Conservation (phyloP, 495 filamentous ascomycete genomes). For the Lasiosphaeria ovina region DNA sequence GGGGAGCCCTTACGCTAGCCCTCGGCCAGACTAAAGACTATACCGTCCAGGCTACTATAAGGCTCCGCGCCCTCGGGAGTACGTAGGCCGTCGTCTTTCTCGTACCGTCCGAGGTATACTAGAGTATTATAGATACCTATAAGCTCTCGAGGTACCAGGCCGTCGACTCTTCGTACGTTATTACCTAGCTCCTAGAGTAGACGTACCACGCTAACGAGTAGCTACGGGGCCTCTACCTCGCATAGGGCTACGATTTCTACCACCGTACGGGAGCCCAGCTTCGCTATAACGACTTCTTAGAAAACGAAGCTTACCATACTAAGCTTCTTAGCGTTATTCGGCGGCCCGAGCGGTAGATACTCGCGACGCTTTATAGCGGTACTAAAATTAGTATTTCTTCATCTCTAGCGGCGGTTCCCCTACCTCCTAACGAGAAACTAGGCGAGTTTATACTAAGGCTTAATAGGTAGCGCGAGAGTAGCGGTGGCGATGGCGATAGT, state of each 20-base stretch:
- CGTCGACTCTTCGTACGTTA: constrained; percentile 48
- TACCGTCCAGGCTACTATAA: constrained; percentile 40
- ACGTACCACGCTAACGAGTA: constrained; percentile 55
- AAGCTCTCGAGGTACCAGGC: constrained; percentile 10
- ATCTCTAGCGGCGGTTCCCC: neutral
- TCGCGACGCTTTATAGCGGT: constrained; percentile 30
- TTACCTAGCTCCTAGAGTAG: constrained; percentile 58
- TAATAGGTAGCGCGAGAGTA: constrained; percentile 17
- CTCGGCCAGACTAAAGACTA: constrained; percentile 48
- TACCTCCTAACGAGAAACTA: constrained; percentile 14
- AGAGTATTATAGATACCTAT: constrained; percentile 40
- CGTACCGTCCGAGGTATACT: constrained; percentile 40
- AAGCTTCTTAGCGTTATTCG: constrained; percentile 18
- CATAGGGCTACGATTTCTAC: constrained; percentile 56
- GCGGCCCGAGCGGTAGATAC: constrained; percentile 29
- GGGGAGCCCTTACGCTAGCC: constrained; percentile 47
- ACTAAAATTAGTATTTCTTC: constrained; percentile 6
- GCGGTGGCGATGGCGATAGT: constrained; percentile 25
- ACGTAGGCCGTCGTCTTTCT: constrained; percentile 37
- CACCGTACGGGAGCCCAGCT: constrained; percentile 22
- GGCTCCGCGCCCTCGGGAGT: constrained; percentile 29
- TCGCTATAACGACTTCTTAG: constrained; percentile 14
- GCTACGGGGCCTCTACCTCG: constrained; percentile 50
- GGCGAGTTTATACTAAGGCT: constrained; percentile 27
- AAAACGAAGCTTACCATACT: constrained; percentile 3